These are phyloP conservation scores for Tremella fuciformis DNA, from an alignment of 768 basidiomycete species.

Conservation along the genomic window DNA sequence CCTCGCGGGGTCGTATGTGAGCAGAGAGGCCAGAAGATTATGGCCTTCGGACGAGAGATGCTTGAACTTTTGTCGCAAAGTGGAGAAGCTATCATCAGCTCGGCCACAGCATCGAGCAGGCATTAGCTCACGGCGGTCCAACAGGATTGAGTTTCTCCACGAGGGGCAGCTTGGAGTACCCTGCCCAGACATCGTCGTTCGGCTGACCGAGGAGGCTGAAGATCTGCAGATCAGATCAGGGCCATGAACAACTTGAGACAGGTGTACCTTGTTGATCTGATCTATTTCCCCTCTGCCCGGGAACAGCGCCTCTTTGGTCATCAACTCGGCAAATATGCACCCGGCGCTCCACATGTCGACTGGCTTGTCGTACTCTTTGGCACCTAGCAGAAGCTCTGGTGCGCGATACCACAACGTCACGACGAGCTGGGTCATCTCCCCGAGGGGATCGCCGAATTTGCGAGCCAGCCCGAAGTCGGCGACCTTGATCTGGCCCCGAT, in stretches of 20 bases:
- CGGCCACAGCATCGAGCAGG: neutral
- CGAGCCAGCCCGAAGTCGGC: slow-evolving; percentile 97
- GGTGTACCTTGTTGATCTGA: slow-evolving; percentile 69
- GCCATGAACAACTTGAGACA: neutral
- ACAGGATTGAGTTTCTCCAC: slow-evolving; percentile 66
- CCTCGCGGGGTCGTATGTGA: slow-evolving; percentile 83
- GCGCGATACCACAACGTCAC: slow-evolving; percentile 91
- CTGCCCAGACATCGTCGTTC: slow-evolving; percentile 79
- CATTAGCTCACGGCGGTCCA: slow-evolving; percentile 44
- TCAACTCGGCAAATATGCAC: slow-evolving; percentile 94
- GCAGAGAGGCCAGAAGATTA: slow-evolving; percentile 73
- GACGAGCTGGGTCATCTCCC: slow-evolving; percentile 94
- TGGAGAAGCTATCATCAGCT: slow-evolving; percentile 50
- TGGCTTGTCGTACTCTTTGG: slow-evolving; percentile 87
- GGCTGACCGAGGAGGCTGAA: slow-evolving; percentile 95
- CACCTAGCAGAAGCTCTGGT: slow-evolving; percentile 91
- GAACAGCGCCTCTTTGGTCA: slow-evolving; percentile 93
- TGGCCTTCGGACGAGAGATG: slow-evolving; percentile 79
- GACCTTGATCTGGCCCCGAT: slow-evolving; percentile 95
- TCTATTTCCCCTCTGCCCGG: slow-evolving; percentile 95
- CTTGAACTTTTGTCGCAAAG: slow-evolving; percentile 75
- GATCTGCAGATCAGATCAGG: slow-evolving; percentile 55
- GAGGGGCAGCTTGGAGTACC: slow-evolving; percentile 72
- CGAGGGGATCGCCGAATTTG: slow-evolving; percentile 92
- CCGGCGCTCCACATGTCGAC: slow-evolving; percentile 99